These are phyloP conservation scores for Cucurbita moschata DNA, from an alignment of 306 rosid genomes.

Conservation along the genomic window DNA sequence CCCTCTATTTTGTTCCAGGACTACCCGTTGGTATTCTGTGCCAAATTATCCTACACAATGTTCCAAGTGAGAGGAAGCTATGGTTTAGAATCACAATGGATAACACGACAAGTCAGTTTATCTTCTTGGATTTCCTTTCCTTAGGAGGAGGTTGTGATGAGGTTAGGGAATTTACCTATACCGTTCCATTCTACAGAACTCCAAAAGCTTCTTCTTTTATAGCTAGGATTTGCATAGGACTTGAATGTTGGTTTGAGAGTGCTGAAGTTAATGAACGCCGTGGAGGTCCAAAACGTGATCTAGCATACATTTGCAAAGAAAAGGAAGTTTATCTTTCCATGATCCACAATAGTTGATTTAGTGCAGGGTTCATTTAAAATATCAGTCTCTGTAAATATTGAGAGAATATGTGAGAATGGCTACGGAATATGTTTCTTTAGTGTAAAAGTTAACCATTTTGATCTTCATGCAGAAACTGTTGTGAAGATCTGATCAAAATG, in stretches of 20 bases:
- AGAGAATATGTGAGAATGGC: too few relatives aligned
- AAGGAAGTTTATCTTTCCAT: constrained; percentile 40
- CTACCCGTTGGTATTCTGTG: constrained; percentile 59
- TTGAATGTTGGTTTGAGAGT: constrained; percentile 44
- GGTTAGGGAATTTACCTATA: constrained; percentile 20
- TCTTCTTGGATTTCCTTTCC: constrained; percentile 38
- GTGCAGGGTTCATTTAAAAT: not conserved
- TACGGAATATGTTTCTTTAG: too few relatives aligned
- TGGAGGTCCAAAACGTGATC: constrained; percentile 57
- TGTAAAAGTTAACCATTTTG: too few relatives aligned
- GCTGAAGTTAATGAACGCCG: constrained; percentile 9
- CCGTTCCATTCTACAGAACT: constrained; percentile 48
- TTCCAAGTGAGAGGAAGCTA: constrained; percentile 23
- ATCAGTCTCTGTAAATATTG: too few relatives aligned
- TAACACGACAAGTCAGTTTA: constrained; percentile 27
- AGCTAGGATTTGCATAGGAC: constrained; percentile 31
- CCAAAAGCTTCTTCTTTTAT: constrained; percentile 32
- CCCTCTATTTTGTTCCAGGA: constrained; percentile 47
- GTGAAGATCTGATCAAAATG: too few relatives aligned
- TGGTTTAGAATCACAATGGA: constrained; percentile 54
- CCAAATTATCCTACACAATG: constrained; percentile 47
- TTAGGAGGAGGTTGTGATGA: constrained; percentile 30
- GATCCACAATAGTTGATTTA: constrained; percentile 7
- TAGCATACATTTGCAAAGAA: constrained; percentile 43
- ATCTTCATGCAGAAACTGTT: too few relatives aligned